Conservation (phyloP, 1,139 yeast species). For the Candida glucosophila region DNA sequence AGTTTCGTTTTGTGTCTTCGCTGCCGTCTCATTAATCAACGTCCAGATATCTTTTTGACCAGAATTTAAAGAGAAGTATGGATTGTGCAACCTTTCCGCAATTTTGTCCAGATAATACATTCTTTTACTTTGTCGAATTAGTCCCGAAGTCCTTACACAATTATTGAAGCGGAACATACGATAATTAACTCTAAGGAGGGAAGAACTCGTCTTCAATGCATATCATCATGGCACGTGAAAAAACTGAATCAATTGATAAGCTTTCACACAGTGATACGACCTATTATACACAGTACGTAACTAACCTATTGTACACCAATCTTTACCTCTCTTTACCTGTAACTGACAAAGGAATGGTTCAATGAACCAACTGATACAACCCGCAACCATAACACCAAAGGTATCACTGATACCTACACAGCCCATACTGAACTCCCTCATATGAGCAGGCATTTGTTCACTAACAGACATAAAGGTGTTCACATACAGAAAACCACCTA, state of each 20-base stretch:
- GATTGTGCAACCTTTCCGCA: conserved; percentile 36
- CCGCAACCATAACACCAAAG: conserved; percentile 79
- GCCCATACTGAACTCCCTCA: conserved; percentile 85
- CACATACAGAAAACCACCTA: conserved; percentile 87
- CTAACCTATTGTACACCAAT: conserved; percentile 42
- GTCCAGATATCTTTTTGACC: conserved; percentile 89
- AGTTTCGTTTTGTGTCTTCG: conserved; percentile 55
- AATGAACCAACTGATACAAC: conserved; percentile 61
- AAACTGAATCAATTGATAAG: too few relatives aligned
- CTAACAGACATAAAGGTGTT: conserved; percentile 77
- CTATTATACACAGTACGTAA: too few relatives aligned
- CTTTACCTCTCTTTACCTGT: conserved; percentile 57
- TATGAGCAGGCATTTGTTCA: conserved; percentile 45
- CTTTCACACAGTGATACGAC: too few relatives aligned
- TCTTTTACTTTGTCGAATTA: too few relatives aligned
- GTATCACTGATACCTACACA: conserved; percentile 92
- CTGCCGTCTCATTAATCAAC: conserved; percentile 89
- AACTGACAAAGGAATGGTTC: conserved; percentile 66
- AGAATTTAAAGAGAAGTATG: conserved; percentile 47
- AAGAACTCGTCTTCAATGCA: too few relatives aligned
- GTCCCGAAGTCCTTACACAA: too few relatives aligned
- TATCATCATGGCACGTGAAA: too few relatives aligned
- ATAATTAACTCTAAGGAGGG: too few relatives aligned
- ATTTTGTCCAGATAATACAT: conserved; percentile 4
- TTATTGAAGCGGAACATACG: too few relatives aligned